Conservation (phyloP, 2,329 filamentous ascomycete genomes). For the Aspergillus sp. region DNA sequence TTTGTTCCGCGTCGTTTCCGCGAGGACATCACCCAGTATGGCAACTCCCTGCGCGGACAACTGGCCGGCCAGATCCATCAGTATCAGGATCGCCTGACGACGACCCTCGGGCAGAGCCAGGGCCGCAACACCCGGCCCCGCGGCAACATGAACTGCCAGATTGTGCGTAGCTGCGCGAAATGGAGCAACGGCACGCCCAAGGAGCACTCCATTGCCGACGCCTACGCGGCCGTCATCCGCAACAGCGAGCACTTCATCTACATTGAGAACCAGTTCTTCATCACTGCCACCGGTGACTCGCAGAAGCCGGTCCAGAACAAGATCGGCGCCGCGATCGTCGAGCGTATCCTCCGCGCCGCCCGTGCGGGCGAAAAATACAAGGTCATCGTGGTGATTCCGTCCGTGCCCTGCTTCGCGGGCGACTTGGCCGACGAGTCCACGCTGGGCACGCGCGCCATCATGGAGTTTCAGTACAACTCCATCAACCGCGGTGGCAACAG, state of each 20-base stretch:
- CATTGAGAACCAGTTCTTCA: constrained; percentile 99
- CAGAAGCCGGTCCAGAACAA: constrained; percentile 85
- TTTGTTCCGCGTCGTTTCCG: constrained; percentile 35
- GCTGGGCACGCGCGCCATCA: constrained; percentile 85
- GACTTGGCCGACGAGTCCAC: constrained; percentile 82
- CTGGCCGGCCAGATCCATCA: constrained; percentile 45
- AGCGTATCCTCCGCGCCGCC: constrained; percentile 77
- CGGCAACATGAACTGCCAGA: constrained; percentile 40
- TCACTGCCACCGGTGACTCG: constrained; percentile 83
- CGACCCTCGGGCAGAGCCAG: constrained; percentile 18
- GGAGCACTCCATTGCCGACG: constrained; percentile 81
- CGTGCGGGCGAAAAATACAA: constrained; percentile 85
- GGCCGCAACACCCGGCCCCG: constrained; percentile 18
- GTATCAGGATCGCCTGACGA: constrained; percentile 39
- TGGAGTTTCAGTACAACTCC: constrained; percentile 98
- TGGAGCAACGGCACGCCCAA: constrained; percentile 91
- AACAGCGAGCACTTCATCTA: constrained; percentile 92
- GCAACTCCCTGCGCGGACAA: constrained; percentile 39
- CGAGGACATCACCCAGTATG: constrained; percentile 38
- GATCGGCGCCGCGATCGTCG: constrained; percentile 88
- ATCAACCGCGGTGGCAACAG: constrained; percentile 90
- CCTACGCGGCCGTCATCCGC: constrained; percentile 79
- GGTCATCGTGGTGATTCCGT: constrained; percentile 85
- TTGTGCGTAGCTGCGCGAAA: constrained; percentile 79
- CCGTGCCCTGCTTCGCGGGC: constrained; percentile 90